Evolutionary conservation across 768 basidiomycete species (phyloP).

Genomic region (Suillus lakei): DNA sequence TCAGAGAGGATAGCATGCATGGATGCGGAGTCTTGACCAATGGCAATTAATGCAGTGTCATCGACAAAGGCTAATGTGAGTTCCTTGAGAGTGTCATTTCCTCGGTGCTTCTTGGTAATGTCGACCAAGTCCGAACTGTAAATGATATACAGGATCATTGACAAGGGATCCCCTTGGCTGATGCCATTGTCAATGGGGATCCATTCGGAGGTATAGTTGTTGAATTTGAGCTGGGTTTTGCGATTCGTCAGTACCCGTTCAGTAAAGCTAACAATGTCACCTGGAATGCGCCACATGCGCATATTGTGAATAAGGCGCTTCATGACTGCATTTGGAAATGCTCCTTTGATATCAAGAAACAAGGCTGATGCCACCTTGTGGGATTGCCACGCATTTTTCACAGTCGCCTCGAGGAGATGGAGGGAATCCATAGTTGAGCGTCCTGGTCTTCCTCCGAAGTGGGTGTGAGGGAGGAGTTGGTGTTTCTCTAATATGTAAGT

Average conservation of each 20-base stretch:
- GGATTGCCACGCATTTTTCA: constrained; percentile 43
- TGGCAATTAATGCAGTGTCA: constrained; percentile 27
- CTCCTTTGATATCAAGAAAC: constrained; percentile 19
- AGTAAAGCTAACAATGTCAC: constrained; percentile 11
- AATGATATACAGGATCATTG: constrained; percentile 29
- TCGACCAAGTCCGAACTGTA: constrained; percentile 31
- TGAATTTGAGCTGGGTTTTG: constrained; percentile 16
- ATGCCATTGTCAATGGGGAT: constrained; percentile 18
- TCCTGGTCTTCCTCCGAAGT: constrained; percentile 37
- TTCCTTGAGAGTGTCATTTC: constrained; percentile 8
- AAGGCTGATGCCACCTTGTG: constrained; percentile 38
- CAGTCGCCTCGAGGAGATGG: constrained; percentile 32
- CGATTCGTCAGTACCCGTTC: constrained; percentile 11
- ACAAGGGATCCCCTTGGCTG: constrained; percentile 35
- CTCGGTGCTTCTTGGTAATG: background rate
- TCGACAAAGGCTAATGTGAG: constrained; percentile 31
- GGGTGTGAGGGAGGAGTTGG: constrained; percentile 37
- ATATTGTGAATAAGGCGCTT: constrained; percentile 39
- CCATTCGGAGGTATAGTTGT: constrained; percentile 16
- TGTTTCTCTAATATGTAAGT: constrained; percentile 30
- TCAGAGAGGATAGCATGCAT: too few species aligned
- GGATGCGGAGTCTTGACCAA: too few species aligned
- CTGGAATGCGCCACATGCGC: constrained; percentile 24
- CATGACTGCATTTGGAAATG: constrained; percentile 44
- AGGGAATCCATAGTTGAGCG: constrained; percentile 33